A percentile compares a stretch with the other conserved stretches of the same genome.
These are phyloP conservation scores for Amylostereum areolatum DNA, from an alignment of 1,284 basidiomycete genomes.

Conservation along the genomic window DNA sequence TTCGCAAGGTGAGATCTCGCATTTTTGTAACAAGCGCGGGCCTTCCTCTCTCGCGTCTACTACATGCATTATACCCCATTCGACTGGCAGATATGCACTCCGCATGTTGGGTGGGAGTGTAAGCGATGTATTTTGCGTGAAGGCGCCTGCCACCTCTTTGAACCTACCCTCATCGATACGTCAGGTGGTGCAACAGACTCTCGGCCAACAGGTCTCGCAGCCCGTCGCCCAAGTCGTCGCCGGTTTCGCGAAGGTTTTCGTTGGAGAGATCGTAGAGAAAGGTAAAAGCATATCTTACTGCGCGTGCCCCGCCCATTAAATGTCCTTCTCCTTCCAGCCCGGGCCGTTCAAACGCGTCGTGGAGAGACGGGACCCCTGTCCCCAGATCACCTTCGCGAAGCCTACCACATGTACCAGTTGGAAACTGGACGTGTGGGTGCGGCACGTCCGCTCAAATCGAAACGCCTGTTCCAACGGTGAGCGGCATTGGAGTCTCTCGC, in stretches of 20 bases:
- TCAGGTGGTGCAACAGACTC: conserved; percentile 81
- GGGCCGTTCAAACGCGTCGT: conserved; percentile 66
- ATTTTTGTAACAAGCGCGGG: too few species aligned
- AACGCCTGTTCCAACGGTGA: conserved; percentile 60
- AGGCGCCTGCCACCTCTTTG: neutral
- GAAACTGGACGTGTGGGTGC: conserved; percentile 77
- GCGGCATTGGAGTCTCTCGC: conserved; percentile 4
- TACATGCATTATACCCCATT: too few species aligned
- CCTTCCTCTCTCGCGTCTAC: too few species aligned
- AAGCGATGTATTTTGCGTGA: neutral
- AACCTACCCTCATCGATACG: too few species aligned
- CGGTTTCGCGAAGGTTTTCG: conserved; percentile 87
- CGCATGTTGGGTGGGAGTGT: too few species aligned
- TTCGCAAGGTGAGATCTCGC: conserved; percentile 56
- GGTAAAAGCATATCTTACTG: conserved; percentile 41
- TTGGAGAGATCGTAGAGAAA: conserved; percentile 88
- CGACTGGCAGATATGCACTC: too few species aligned
- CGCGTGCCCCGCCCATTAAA: neutral
- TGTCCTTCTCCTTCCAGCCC: conserved; percentile 42
- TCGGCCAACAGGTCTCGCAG: conserved; percentile 79
- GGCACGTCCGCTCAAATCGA: conserved; percentile 59
- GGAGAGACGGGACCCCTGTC: conserved; percentile 74
- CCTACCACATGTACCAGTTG: conserved; percentile 76
- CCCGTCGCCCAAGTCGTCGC: conserved; percentile 85
- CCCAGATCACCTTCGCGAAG: conserved; percentile 84